Base-by-base conservation (phyloP, 169 alveolate species). In the Plasmodium malariae region DNA sequence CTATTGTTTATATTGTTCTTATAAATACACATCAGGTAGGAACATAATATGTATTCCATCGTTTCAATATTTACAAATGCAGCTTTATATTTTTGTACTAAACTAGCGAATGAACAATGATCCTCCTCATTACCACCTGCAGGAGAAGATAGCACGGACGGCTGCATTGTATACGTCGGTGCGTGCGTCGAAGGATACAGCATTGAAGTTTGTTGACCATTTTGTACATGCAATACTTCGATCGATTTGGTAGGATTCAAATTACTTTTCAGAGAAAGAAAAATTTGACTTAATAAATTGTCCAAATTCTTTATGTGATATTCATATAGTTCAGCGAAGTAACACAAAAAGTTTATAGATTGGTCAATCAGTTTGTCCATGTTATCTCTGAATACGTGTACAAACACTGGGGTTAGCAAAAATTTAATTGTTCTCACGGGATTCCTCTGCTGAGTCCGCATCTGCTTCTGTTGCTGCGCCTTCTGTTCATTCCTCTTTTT, bases 41-140 rank as follows among this genome's bases (percentile, higher is more conserved):
- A 85, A 24, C 71, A 85, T 4, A 85, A 24, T 30, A 85, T 69
- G 45, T 85, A 85, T 45, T 85, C 92, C 24, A 85, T n/a, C 45
- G 86, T 37, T 54, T 85, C 92, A 19, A 85, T 43, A 55, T 85
- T 85, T 32, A 32, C 19, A 32, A 68, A 12, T 11, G 24, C 24
- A 37, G 24, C n/a, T 19, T 40, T 57, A 68, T 68, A 68, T 5
- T 5, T 37, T 32, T 17, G 40, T 17, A 37, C 34, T 1, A 19
- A 40, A 9, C 40, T 28, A 17, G 43, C 12, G 26, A 63, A 12
- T n/a, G 73, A 63, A 30, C 28, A 30, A 11, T 12, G 7, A 2
- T 34, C 24, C 26, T 36, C 30, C 0, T 55, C 36, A 19, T 14
- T 55, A 40, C 9, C 9, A 40, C n/a, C n/a, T n/a, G n/a, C n/a